Evolutionary conservation across 1,139 yeast genomes (phyloP), one percentile per base, ranked within the genome.

Genomic region (Zygosaccharomyces sapae): DNA sequence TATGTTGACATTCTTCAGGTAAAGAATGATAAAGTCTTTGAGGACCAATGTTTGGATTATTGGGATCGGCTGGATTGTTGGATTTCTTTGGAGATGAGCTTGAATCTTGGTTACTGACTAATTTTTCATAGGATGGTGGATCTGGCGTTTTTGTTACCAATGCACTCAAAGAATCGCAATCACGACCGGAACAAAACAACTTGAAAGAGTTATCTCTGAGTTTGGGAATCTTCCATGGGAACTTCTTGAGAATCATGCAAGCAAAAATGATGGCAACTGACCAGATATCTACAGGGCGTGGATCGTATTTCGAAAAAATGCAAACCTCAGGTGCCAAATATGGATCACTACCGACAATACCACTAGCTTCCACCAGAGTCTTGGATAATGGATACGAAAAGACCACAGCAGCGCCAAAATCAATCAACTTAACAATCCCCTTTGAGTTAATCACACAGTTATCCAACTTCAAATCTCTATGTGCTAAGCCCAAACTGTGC

Each of bases 151-250:
- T 61, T n/a, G 71, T 68, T 12, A 70, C 67, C 33, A 70, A 47
- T 2, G 71, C 63, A 51, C 72, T 68, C 36, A 70, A 49, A 0
- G 74, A 70, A 50, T 69, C 71, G 50, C 71, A 68, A 45, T 73
- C 70, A 56, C 75, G 68, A 1, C 74, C 73, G 0, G 76, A 69
- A 55, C 74, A 70, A 47, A 70, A 70, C 33, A 70, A 43, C 65
- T 86, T 86, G 69, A 88, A 90, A 52, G 95, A 85, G 57, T 84
- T 81, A 67, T 90, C 97, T 35, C 83, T 73, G 50, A 83, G 70
- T 62, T 88, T 85, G n/a, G 97, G 97, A 8, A 90, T 89, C 66
- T 88, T 89, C 97, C 97, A 89, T 8, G 97, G 97, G 69, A 90
- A 90, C 67, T 90, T 85, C 66, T 90, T 84, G 68, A 90, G 74